A percentile compares a stretch with the other conserved stretches of the same genome.
Evolutionary conservation across 2,329 filamentous ascomycete genomes (phyloP).

Genomic region (Trichoderma sp.): DNA sequence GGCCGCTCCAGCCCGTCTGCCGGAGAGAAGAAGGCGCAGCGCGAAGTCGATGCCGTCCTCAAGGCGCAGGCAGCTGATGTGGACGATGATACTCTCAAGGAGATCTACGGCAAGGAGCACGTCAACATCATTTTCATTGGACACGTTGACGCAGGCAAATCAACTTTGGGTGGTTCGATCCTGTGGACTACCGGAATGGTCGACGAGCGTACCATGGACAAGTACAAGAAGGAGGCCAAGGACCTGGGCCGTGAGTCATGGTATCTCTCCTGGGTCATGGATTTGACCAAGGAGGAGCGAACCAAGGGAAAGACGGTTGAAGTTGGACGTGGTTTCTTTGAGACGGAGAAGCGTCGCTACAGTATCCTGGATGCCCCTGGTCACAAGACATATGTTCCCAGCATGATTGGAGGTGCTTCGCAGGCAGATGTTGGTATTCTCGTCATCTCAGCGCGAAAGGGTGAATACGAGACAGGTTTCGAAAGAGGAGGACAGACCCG

Average conservation of each 20-base stretch:
- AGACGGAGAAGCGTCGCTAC: slow-evolving; percentile 94
- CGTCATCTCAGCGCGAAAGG: slow-evolving; percentile 94
- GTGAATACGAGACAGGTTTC: slow-evolving; percentile 98
- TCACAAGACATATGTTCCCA: slow-evolving; percentile 96
- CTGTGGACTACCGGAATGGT: slow-evolving; percentile 96
- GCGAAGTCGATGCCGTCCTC: slow-evolving; percentile 79
- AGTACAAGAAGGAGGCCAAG: slow-evolving; percentile 96
- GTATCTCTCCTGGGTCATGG: slow-evolving; percentile 98
- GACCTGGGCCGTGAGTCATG: slow-evolving; percentile 95
- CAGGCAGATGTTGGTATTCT: slow-evolving; percentile 93
- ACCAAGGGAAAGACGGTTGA: slow-evolving; percentile 98
- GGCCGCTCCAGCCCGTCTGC: slow-evolving; percentile 78
- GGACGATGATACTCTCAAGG: slow-evolving; percentile 73
- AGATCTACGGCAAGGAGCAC: slow-evolving; percentile 92
- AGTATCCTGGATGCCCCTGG: slow-evolving; percentile 95
- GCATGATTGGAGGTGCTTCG: slow-evolving; percentile 95
- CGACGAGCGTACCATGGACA: slow-evolving; percentile 97
- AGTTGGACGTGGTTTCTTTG: slow-evolving; percentile 93
- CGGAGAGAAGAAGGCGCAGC: slow-evolving; percentile 53
- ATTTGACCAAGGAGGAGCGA: slow-evolving; percentile 95
- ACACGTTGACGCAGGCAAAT: slow-evolving; percentile 98
- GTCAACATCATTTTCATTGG: slow-evolving; percentile 98
- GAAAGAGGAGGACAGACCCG: slow-evolving; percentile 94
- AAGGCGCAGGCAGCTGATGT: slow-evolving; percentile 80
- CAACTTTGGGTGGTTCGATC: slow-evolving; percentile 90